phyloP scores from a whole-genome alignment of 495 filamentous ascomycete species.

The Aspergillus indologenus region DNA sequence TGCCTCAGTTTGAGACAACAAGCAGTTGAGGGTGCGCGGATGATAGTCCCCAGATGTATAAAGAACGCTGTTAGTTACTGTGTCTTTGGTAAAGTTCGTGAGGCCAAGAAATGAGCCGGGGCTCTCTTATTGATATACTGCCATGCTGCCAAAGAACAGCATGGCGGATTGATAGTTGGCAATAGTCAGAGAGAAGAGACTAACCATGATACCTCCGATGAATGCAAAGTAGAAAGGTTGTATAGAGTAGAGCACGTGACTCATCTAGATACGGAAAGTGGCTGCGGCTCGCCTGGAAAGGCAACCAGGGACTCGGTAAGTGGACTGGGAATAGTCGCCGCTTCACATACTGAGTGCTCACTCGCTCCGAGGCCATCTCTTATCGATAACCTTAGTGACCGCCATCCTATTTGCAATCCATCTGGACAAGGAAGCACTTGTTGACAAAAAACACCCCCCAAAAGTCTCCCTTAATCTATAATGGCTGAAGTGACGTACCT shows the following conservation, averaged over 20 bases:
- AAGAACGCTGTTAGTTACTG: background rate
- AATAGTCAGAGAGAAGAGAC: background rate
- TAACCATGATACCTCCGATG: no score
- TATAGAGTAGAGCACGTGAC: constrained; percentile 16
- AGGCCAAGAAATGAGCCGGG: background rate
- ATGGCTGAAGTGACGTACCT: background rate
- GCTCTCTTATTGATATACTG: background rate
- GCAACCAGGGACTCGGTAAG: constrained; percentile 1
- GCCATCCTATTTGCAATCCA: background rate
- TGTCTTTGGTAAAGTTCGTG: background rate
- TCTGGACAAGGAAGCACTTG: background rate
- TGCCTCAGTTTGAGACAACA: background rate
- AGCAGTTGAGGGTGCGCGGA: background rate
- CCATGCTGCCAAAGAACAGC: background rate
- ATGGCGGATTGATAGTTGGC: background rate
- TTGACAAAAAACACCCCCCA: background rate
- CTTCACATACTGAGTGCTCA: background rate
- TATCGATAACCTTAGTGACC: background rate
- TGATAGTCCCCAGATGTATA: background rate
- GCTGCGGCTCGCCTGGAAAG: constrained; percentile 2
- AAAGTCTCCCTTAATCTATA: background rate
- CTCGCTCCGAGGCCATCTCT: background rate
- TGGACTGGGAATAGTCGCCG: no score
- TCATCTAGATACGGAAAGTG: constrained; percentile 10
- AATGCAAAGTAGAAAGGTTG: background rate